Evolutionary conservation across 2,329 filamentous ascomycete genomes (phyloP).

Genomic region (Orbilia blumenaviensis): DNA sequence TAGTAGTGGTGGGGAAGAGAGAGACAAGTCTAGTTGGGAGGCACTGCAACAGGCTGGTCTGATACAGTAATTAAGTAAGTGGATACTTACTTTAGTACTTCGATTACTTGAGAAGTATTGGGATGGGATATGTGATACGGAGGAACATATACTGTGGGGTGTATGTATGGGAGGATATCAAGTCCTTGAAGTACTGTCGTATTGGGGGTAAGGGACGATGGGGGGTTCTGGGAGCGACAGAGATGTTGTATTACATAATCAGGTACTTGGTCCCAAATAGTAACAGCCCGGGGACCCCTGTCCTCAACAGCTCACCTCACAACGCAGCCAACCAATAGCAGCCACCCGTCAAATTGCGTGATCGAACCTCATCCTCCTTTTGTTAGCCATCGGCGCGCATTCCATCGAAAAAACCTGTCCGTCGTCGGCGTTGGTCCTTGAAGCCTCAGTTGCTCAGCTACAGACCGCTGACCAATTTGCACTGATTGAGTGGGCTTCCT

Average conservation of each 20-base stretch:
- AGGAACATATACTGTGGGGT: background rate
- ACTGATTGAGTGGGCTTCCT: background rate
- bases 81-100: too few species aligned
- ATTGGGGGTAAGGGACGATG: background rate
- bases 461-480: conserved; percentile 15
- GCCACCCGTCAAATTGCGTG: conserved; percentile 35
- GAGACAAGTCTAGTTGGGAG: conserved; percentile 38
- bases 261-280: conserved; percentile 13
- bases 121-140: background rate
- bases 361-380: conserved; percentile 44
- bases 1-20: conserved; percentile 8
- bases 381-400: conserved; percentile 16
- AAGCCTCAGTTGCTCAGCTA: background rate
- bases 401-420: conserved; percentile 2
- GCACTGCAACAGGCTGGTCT: conserved; percentile 40
- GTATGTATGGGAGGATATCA: background rate
- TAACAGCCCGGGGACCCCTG: conserved; percentile 1
- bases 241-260: conserved; percentile 7
- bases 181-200: too few species aligned
- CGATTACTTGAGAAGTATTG: too few species aligned
- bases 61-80: background rate
- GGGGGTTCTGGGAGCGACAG: background rate
- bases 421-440: conserved; percentile 33
- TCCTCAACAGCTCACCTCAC: conserved; percentile 9
- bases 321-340: conserved; percentile 17